Percentiles rank a stretch among this genome's conserved stretches.
phyloP scores from a whole-genome alignment of 1,284 basidiomycete species.

The Hymenochaete sp. region DNA sequence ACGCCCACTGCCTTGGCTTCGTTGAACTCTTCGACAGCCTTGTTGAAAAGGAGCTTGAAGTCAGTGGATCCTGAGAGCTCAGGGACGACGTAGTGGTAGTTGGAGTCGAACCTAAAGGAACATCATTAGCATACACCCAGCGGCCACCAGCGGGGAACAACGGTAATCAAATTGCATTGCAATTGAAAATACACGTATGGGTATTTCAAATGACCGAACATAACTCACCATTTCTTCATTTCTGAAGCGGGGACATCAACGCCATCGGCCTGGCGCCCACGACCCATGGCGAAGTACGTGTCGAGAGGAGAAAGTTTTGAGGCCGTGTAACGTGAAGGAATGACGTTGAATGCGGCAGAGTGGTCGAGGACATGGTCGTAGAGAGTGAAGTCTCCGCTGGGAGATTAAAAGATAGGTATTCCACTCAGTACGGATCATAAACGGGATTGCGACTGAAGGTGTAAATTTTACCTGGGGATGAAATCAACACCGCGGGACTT shows the following conservation, averaged over 20 bases:
- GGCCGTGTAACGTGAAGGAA: slow-evolving; percentile 90
- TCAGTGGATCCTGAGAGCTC: slow-evolving; percentile 89
- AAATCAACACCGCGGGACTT: slow-evolving; percentile 86
- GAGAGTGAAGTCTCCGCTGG: slow-evolving; percentile 93
- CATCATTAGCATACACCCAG: slow-evolving; percentile 4
- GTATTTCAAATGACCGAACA: slow-evolving; percentile 6
- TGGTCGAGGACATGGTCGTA: slow-evolving; percentile 99
- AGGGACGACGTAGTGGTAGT: slow-evolving; percentile 99
- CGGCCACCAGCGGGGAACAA: not conserved
- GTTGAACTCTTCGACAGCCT: slow-evolving; percentile 88
- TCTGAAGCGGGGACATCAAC: slow-evolving; percentile 97
- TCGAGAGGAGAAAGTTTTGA: slow-evolving; percentile 87
- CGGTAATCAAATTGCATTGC: not conserved
- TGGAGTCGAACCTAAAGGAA: slow-evolving; percentile 86
- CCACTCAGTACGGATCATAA: slow-evolving; percentile 14
- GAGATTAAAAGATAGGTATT: slow-evolving; percentile 21
- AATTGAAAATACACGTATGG: slow-evolving; percentile 11
- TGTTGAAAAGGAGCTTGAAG: slow-evolving; percentile 96
- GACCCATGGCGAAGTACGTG: slow-evolving; percentile 98
- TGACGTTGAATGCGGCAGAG: slow-evolving; percentile 93
- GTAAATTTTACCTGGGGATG: slow-evolving; percentile 72
- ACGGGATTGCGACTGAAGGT: slow-evolving; percentile 3
- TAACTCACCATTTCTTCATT: slow-evolving; percentile 94
- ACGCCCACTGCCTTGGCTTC: slow-evolving; percentile 92
- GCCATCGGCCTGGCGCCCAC: slow-evolving; percentile 89